Base-by-base conservation (phyloP, 1,284 basidiomycete genomes). In the Ganoderma lingzhi region DNA sequence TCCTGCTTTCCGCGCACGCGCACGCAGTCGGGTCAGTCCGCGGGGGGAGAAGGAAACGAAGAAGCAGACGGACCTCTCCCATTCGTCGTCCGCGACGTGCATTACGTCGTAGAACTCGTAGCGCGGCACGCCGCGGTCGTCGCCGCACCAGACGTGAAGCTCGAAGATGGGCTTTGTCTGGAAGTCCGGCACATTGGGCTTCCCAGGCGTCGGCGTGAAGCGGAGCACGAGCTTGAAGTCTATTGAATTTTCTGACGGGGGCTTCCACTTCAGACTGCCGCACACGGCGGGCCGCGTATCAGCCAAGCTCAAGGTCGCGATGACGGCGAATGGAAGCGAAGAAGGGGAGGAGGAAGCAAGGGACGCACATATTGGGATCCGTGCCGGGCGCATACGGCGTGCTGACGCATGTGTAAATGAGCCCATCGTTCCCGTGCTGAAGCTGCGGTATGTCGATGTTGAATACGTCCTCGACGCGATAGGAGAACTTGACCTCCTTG, bases 251-350 rank as follows among this genome's bases (percentile, higher is more conserved):
- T 99, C 98, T 2, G 93, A 94, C 3, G 98, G 96, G 1, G 97
- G 97, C 81, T 99, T 99, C 98, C 98, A 99, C 80, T 99, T 99
- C 75, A 98, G 82, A 73, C 96, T 98, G 78, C 53, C n/a, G 28
- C 32, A 28, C n/a, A 32, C 64, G 23, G 53, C 12, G 53, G 48
- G 3, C 48, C 23, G 45, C 63, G 62, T 62, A 30, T 72, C 35
- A 55, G 63, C 66, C n/a, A 66, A 66, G 23, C n/a, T 60, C 35
- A 41, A 30, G 62, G 70, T 62, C 66, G 28, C 9, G 35, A 8
- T 35, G 59, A 17, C 48, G 23, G 39, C 23, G 23, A 55, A 55
- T 37, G 37, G 53, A 44, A 64, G 35, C 23, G 37, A 42, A 12
- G 45, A 48, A 35, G 15, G 37, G 69, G 51, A 5, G 32, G 35